Conservation (phyloP, 495 filamentous ascomycete genomes). For the Clavariopsis aquatica region DNA sequence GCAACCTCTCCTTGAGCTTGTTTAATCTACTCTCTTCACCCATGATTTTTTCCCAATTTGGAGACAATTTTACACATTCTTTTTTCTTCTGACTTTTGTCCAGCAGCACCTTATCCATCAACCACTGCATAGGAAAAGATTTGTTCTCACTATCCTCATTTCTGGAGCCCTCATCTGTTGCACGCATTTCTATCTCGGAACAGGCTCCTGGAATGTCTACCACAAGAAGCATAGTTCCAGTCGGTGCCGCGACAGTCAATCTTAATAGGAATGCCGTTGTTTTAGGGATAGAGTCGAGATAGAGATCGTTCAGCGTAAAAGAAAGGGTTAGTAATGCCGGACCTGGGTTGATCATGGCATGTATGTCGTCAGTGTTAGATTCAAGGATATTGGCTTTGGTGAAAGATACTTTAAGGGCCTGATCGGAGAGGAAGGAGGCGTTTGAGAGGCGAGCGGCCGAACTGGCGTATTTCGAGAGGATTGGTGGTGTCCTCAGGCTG, state of each 20-base stretch:
- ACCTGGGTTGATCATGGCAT: not conserved
- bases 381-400: not conserved
- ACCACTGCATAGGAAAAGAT: not conserved
- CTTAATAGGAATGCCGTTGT: conserved; percentile 1
- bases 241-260: not conserved
- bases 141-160: not conserved
- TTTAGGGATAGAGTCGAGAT: not conserved
- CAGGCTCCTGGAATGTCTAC: not conserved
- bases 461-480: not conserved
- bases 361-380: not conserved
- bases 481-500: not conserved
- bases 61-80: not conserved
- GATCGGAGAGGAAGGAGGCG: not conserved
- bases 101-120: not conserved
- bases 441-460: not conserved
- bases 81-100: not conserved
- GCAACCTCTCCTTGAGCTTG: not conserved
- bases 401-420: not conserved
- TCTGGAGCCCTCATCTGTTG: not conserved
- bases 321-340: not conserved
- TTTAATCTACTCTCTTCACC: not conserved
- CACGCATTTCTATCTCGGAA: not conserved
- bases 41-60: not conserved
- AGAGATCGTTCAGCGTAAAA: not conserved
- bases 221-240: not conserved